Evolutionary conservation across 139 green algal species (phyloP).

Genomic region (Desmodesmus armatus): DNA sequence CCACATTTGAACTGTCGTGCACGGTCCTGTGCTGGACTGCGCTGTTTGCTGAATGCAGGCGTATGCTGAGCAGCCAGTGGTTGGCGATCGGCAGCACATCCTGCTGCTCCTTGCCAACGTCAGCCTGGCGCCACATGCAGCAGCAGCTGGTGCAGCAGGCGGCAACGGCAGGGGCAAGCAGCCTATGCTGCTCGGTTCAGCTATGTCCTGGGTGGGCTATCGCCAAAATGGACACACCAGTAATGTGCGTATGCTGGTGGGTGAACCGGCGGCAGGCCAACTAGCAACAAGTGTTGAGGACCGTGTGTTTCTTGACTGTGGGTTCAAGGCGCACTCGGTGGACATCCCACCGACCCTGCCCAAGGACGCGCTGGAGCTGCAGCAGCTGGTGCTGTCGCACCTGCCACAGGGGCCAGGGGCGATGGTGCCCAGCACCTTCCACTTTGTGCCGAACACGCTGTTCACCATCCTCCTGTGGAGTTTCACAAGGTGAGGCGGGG

Average conservation of each 20-base stretch:
- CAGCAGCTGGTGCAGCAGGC: too few relatives aligned
- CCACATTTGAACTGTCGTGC: too few relatives aligned
- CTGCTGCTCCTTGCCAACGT: conserved; percentile 30
- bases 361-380: conserved; percentile 19
- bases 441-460: background rate
- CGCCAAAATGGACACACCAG: too few relatives aligned
- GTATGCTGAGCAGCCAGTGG: background rate
- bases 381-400: conserved; percentile 34
- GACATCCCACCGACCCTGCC: background rate
- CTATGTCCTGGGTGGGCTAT: conserved; percentile 14
- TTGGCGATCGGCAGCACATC: conserved; percentile 25
- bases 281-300: background rate
- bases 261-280: background rate
- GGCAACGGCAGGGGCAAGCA: background rate
- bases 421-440: too few relatives aligned
- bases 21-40: too few relatives aligned
- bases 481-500: conserved; percentile 21
- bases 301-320: background rate
- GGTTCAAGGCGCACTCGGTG: background rate
- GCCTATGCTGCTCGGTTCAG: background rate
- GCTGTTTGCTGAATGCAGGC: conserved; percentile 1
- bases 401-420: conserved; percentile 28
- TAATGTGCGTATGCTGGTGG: too few relatives aligned
- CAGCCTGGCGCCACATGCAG: background rate
- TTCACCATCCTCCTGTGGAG: conserved; percentile 37